phyloP scores from a whole-genome alignment of 345 rosid genomes.

The Streptanthus diversifolius region DNA sequence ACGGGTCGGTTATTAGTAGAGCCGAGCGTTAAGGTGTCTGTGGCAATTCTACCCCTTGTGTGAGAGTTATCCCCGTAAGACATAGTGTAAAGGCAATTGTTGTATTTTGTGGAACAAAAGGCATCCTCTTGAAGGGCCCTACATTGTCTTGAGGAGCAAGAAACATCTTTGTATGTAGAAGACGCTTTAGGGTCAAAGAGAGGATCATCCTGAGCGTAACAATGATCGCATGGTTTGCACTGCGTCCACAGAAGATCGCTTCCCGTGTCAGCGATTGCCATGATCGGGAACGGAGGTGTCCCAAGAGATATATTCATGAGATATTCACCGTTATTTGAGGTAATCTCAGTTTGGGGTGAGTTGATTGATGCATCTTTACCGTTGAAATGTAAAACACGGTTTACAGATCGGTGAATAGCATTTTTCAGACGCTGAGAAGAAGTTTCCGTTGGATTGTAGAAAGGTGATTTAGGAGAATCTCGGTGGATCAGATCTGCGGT shows the following conservation, averaged over 20 bases:
- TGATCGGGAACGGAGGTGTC: slow-evolving; percentile 15
- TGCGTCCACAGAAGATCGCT: slow-evolving; percentile 40
- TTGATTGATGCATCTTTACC: background rate
- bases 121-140: background rate
- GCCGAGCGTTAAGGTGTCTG: slow-evolving; percentile 21
- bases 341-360: background rate
- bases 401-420: slow-evolving; percentile 18
- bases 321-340: slow-evolving; percentile 12
- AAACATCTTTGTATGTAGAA: slow-evolving; percentile 33
- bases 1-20: background rate
- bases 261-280: slow-evolving; percentile 37
- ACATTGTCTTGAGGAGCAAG: slow-evolving; percentile 39
- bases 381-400: background rate
- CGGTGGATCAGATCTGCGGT: slow-evolving; percentile 35
- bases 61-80: slow-evolving; percentile 24
- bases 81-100: background rate
- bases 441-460: slow-evolving; percentile 18
- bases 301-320: slow-evolving; percentile 36
- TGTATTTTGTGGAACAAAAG: background rate
- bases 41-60: slow-evolving; percentile 1
- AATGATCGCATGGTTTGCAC: slow-evolving; percentile 34
- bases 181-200: slow-evolving; percentile 41
- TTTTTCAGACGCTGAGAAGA: slow-evolving; percentile 15
- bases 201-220: slow-evolving; percentile 32
- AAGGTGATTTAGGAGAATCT: slow-evolving; percentile 37